Evolutionary conservation across 164 flowering plant genomes (phyloP).

Genomic region (Annona squamosa): DNA sequence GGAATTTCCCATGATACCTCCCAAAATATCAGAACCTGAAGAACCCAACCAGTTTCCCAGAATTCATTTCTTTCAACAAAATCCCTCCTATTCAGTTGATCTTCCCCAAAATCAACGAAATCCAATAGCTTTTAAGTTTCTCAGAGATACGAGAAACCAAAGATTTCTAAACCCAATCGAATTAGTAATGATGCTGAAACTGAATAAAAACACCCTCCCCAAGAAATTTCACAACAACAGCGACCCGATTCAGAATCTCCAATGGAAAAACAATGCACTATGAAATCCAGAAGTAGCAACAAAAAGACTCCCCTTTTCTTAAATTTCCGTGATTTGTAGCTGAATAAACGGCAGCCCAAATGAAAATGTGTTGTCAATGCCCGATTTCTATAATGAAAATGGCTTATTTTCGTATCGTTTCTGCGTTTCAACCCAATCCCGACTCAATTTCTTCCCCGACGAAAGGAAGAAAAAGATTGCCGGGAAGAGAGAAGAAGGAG

Average conservation of each 20-base stretch:
- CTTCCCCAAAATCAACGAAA: background rate
- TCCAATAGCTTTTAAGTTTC: background rate
- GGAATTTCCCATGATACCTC: constrained; percentile 73
- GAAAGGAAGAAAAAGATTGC: background rate
- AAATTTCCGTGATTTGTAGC: background rate
- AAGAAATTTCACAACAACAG: constrained; percentile 7
- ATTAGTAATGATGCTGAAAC: background rate
- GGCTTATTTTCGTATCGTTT: background rate
- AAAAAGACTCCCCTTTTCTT: background rate
- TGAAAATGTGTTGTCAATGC: background rate
- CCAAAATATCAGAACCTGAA: constrained; percentile 36
- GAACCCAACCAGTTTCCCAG: background rate
- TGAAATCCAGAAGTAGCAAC: background rate
- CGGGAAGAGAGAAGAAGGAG: background rate
- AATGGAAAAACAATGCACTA: background rate
- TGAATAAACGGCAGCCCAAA: background rate
- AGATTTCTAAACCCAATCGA: background rate
- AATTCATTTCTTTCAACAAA: background rate
- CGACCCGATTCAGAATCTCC: constrained; percentile 11
- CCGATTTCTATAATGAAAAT: background rate
- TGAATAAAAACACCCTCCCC: background rate
- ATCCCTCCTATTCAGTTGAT: background rate
- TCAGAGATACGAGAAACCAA: background rate
- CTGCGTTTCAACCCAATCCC: background rate
- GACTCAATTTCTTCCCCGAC: background rate